These are phyloP conservation scores for Aspergillus tanneri DNA, from an alignment of 2,329 filamentous ascomycete species.

Conservation along the genomic window DNA sequence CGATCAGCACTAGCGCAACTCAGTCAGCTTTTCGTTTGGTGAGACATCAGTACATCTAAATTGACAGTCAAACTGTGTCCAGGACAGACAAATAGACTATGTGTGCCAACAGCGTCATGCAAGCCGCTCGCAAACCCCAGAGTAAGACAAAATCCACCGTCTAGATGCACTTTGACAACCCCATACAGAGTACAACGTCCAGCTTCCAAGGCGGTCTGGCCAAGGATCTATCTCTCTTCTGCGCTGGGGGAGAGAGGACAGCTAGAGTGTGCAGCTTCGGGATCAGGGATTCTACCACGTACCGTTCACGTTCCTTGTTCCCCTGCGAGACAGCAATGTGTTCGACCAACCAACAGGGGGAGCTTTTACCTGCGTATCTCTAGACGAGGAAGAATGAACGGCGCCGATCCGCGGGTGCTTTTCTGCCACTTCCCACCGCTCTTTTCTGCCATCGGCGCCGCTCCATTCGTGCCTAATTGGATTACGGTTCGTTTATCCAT, in stretches of 20 bases:
- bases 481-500: background rate
- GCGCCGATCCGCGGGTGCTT: constrained; percentile 1
- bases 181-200: background rate
- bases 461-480: background rate
- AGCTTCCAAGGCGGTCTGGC: constrained; percentile 10
- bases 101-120: too few relatives aligned
- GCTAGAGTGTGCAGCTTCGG: background rate
- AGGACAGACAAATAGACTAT: too few relatives aligned
- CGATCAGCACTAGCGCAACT: constrained; percentile 8
- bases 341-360: too few relatives aligned
- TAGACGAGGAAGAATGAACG: constrained; percentile 3
- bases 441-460: constrained; percentile 9
- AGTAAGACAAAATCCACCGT: background rate
- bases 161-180: background rate
- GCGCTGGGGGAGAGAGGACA: too few relatives aligned
- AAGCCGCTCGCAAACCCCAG: too few relatives aligned
- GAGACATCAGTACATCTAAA: too few relatives aligned
- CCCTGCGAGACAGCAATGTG: too few relatives aligned
- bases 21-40: constrained; percentile 9
- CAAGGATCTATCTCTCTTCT: too few relatives aligned
- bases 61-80: too few relatives aligned
- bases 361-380: too few relatives aligned
- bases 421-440: constrained; percentile 12
- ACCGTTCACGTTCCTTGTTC: too few relatives aligned
- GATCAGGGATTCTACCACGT: background rate